Evolutionary conservation across 2,329 filamentous ascomycete species (phyloP).

Genomic region (Colletotrichum musicola): DNA sequence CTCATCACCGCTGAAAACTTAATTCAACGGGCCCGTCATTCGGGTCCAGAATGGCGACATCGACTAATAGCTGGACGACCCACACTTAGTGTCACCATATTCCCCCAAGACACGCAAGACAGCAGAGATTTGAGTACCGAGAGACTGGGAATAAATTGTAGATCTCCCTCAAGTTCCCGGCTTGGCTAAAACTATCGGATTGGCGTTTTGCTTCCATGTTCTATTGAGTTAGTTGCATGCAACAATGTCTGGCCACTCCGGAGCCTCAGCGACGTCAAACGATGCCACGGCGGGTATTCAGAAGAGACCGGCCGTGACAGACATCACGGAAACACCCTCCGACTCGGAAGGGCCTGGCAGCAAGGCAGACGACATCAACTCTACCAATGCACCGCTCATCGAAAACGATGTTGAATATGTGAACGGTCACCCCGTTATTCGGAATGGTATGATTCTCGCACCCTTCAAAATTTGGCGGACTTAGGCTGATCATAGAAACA

Average conservation of each 20-base stretch:
- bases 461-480: fast-evolving
- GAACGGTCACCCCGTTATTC: constrained; percentile 33
- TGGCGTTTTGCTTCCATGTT: not conserved
- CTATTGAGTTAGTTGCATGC: not conserved
- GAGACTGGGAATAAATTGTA: not conserved
- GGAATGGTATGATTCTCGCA: constrained; percentile 15
- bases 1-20: not conserved
- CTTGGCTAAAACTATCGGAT: not conserved
- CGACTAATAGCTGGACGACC: not conserved
- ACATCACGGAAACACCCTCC: not conserved
- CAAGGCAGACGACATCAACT: not conserved
- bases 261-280: not conserved
- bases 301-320: not conserved
- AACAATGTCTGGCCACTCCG: not conserved
- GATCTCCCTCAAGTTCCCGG: constrained; percentile 8
- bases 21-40: not conserved
- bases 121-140: not conserved
- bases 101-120: not conserved
- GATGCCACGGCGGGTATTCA: not conserved
- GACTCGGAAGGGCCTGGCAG: not conserved
- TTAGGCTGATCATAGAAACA: not conserved
- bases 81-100: not conserved
- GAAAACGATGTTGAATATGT: constrained; percentile 6
- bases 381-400: not conserved
- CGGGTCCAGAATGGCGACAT: constrained; percentile 9